Evolutionary conservation across 2,329 filamentous ascomycete species (phyloP), one percentile per base, ranked within the genome.

Genomic region (Fusarium xylarioides): DNA sequence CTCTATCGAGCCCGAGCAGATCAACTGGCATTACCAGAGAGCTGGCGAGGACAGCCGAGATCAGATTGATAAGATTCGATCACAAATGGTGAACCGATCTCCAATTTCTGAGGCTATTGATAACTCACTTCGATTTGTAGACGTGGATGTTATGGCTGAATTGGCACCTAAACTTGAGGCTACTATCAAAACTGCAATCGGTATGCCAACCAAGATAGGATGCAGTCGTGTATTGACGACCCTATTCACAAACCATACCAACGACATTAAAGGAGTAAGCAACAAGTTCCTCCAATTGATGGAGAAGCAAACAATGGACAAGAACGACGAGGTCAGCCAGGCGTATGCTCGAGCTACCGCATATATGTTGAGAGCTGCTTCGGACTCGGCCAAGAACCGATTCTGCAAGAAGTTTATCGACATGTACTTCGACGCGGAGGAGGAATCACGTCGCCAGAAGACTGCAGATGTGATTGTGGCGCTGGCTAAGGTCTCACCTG

Each of bases 81-180:
- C 96, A 19, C 91, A 90, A 43, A 93, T 91, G 80, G 94, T 98
- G 35, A 93, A 94, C 34, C 90, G 90, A 58, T 97, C 94, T 21
- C 95, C 96, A 1, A 91, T 99, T 73, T 97, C 95, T 78, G 95
- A 98, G 80, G 95, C 95, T 3, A 94, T 98, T 63, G 94, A 97
- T 76, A 90, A 95, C 72, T 94, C 93, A 77, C 88, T 99, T 37
- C 94, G 97, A 67, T 91, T 93, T 58, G 87, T 97, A 4, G 94
- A 98, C 78, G 91, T 90, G 11, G 84, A 86, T 9, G 91, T 92
- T n/a, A 95, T 98, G 90, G 87, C 88, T 50, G 86, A 91, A 26
- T 86, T 98, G 15, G 90, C 91, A 40, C 90, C 91, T 5, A 89
- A 86, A 49, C 87, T 99, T 1, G 92, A 96, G 80, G 87, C 88